Evolutionary conservation across 768 basidiomycete genomes (phyloP).

Genomic region (Rhizopogon salebrosus): DNA sequence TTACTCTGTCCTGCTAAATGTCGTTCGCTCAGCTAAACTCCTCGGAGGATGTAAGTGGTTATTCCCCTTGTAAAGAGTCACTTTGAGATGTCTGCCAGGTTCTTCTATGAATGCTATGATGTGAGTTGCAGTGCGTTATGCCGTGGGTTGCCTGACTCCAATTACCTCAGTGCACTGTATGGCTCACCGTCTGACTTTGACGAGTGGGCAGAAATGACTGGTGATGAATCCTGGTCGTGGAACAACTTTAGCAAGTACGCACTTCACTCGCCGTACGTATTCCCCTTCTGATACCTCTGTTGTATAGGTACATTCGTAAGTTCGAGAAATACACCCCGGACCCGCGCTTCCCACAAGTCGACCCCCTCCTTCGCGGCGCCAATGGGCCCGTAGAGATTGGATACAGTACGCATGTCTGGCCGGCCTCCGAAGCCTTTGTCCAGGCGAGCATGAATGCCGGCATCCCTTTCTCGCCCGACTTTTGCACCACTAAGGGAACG

Average conservation of each 20-base stretch:
- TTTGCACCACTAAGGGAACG: conserved; percentile 52
- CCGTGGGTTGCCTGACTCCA: conserved; percentile 5
- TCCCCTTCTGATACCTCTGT: neutral
- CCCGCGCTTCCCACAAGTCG: conserved; percentile 44
- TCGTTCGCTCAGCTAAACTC: conserved; percentile 43
- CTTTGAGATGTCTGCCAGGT: conserved; percentile 27
- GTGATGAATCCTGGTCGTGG: conserved; percentile 54
- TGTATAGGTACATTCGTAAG: conserved; percentile 59
- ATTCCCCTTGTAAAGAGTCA: neutral
- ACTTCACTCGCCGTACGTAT: neutral
- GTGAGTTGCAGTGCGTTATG: conserved; percentile 14
- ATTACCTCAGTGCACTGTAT: conserved; percentile 39
- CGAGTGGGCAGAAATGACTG: conserved; percentile 52
- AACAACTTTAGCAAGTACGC: conserved; percentile 45
- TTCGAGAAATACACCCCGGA: conserved; percentile 58
- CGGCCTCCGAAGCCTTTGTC: conserved; percentile 46
- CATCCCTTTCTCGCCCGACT: conserved; percentile 48
- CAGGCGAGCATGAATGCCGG: conserved; percentile 46
- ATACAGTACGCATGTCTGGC: conserved; percentile 44
- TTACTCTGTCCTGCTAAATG: neutral
- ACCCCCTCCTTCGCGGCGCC: conserved; percentile 39
- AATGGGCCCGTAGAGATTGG: conserved; percentile 58
- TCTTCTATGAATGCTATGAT: conserved; percentile 62
- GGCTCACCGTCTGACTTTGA: conserved; percentile 67
- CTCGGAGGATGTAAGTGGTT: conserved; percentile 65